Evolutionary conservation across 176 grass and related monocot genomes (phyloP), one percentile per base, ranked within the genome.

Genomic region (Triticum dicoccoides): DNA sequence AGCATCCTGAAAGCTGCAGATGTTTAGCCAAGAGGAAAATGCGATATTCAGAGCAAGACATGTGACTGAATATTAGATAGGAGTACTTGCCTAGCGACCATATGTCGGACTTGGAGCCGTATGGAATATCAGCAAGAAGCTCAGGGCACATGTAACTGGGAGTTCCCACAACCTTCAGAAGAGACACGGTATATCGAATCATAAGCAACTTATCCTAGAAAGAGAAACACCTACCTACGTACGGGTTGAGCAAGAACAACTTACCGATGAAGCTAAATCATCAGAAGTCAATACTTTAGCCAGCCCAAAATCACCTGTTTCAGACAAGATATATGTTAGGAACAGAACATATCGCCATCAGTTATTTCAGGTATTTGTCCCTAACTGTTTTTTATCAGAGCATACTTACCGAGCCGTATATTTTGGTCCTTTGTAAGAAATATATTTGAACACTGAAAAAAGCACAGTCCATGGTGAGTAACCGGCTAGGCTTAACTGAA

Each of bases 71-170:
- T 33, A 61, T 69, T 39, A 44, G 41, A 44, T 70, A 45, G 9
- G 58, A n/a, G 64, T 72, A 52, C 38, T 84, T 81, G 95, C 96
- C 96, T 85, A 95, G 90, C 64, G 96, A 98, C 96, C 96, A 98
- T 78, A 98, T 95, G 81, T 98, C 96, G 88, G 96, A 98, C 80
- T 98, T 98, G 69, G 88, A 95, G 86, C 96, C 96, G 88, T 98
- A 98, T 70, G 96, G 96, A 81, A 98, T 94, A 69, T 98, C 96
- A 82, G 93, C 93, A 84, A 98, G 96, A 98, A 98, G 96, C 80
- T 98, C 96, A 74, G 96, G 96, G 88, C 96, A 98, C 96, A 98
- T 98, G 84, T 98, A 98, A 85, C 86, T 98, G 41, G 96, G 96
- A 82, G 96, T 98, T 84, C 96, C 96, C 17, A 98, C 96, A 92